Conservation (phyloP, 768 basidiomycete genomes). For the Macrolepiota fuliginosa region DNA sequence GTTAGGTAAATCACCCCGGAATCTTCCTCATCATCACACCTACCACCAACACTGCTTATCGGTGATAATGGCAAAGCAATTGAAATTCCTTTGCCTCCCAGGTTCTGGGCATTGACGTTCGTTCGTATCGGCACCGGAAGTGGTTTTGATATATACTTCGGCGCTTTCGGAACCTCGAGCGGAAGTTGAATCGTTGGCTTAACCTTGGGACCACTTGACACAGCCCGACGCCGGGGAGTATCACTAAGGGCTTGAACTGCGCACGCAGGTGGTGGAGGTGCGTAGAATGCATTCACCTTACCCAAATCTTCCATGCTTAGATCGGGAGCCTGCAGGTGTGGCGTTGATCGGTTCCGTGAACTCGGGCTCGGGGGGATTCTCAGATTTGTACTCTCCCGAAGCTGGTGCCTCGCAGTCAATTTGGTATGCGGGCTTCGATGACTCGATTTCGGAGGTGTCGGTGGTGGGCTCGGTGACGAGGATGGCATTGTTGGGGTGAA, state of each 20-base stretch:
- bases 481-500: background rate
- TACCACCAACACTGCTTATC: background rate
- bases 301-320: constrained; percentile 9
- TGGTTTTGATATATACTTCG: background rate
- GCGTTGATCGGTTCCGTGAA: constrained; percentile 6
- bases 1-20: constrained; percentile 9
- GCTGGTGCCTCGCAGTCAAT: background rate
- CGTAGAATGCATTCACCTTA: constrained; percentile 10
- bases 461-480: background rate
- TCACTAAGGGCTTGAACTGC: background rate
- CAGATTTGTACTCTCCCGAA: background rate
- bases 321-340: constrained; percentile 3
- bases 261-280: constrained; percentile 1
- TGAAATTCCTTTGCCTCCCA: background rate
- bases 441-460: background rate
- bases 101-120: background rate
- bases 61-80: constrained; percentile 9
- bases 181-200: background rate
- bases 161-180: background rate
- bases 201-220: background rate
- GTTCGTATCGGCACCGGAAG: background rate
- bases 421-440: background rate
- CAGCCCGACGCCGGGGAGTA: background rate
- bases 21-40: constrained; percentile 3
- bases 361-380: background rate